Evolutionary conservation across 257 asterid species (phyloP).

Genomic region (Fraxinus quadrangulata): DNA sequence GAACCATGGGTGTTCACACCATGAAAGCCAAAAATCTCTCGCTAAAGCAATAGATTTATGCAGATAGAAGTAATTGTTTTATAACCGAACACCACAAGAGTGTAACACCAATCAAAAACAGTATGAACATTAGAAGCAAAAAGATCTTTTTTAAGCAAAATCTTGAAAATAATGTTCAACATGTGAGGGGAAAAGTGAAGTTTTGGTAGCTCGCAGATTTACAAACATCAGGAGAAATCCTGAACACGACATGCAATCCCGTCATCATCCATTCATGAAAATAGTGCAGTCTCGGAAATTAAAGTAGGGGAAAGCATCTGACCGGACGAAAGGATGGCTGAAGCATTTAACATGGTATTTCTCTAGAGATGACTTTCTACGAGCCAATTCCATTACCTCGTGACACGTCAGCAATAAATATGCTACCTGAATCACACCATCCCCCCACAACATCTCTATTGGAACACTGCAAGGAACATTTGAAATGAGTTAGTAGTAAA

Average conservation of each 20-base stretch:
- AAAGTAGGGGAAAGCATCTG: neutral
- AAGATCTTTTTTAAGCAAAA: no score
- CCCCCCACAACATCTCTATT: constrained; percentile 52
- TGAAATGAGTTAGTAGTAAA: constrained; percentile 18
- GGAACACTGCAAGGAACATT: constrained; percentile 37
- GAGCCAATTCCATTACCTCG: neutral
- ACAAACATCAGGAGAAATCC: neutral
- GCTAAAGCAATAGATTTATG: no score
- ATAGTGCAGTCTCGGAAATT: neutral
- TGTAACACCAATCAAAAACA: neutral
- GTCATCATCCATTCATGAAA: neutral
- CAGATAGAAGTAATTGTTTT: neutral
- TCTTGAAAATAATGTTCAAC: neutral
- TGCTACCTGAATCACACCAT: constrained; percentile 61
- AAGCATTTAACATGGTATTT: neutral
- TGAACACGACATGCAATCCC: neutral
- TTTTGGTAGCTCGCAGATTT: neutral
- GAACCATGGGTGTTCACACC: neutral
- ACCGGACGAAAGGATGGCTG: neutral
- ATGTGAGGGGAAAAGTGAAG: neutral
- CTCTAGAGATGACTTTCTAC: neutral
- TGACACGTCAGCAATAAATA: constrained; percentile 49
- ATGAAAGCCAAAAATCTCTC: neutral
- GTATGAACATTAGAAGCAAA: neutral
- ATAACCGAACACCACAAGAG: neutral